phyloP scores from a whole-genome alignment of 768 basidiomycete genomes.

The Pisolithus albus region DNA sequence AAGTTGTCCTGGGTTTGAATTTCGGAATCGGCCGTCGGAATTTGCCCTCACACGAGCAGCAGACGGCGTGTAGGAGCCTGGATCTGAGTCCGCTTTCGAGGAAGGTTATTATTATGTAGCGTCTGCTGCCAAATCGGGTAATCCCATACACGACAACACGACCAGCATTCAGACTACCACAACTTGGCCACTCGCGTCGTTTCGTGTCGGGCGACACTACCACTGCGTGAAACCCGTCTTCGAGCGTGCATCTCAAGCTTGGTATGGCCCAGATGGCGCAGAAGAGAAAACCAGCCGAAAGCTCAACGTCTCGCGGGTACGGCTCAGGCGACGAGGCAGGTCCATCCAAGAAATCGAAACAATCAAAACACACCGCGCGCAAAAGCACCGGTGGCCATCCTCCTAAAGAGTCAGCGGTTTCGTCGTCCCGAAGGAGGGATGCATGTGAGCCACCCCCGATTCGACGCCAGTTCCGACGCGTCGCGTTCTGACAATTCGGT shows the following conservation, averaged over 20 bases:
- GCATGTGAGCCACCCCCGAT: conserved; percentile 17
- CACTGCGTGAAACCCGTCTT: not conserved
- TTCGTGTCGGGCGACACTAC: not conserved
- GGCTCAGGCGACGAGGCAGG: conserved; percentile 25
- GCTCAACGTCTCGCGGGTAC: conserved; percentile 38
- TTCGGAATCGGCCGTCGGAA: too few relatives aligned
- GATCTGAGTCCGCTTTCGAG: too few relatives aligned
- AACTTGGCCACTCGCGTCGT: not conserved
- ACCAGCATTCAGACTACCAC: too few relatives aligned
- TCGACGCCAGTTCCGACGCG: not conserved
- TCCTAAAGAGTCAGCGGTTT: conserved; percentile 15
- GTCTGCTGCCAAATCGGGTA: not conserved
- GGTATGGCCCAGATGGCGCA: conserved; percentile 69
- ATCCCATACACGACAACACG: not conserved
- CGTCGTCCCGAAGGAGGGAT: conserved; percentile 20
- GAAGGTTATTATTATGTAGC: too few relatives aligned
- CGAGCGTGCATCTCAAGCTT: not conserved
- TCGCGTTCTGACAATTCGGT: conserved; percentile 7
- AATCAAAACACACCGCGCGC: conserved; percentile 59
- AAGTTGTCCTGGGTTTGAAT: too few relatives aligned
- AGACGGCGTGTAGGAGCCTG: too few relatives aligned
- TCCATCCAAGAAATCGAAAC: conserved; percentile 41
- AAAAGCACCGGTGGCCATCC: conserved; percentile 71
- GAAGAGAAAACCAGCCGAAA: conserved; percentile 37
- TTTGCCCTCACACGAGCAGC: too few relatives aligned